Base-by-base conservation (phyloP, 2,329 filamentous ascomycete species). In the Exophiala spinifera region DNA sequence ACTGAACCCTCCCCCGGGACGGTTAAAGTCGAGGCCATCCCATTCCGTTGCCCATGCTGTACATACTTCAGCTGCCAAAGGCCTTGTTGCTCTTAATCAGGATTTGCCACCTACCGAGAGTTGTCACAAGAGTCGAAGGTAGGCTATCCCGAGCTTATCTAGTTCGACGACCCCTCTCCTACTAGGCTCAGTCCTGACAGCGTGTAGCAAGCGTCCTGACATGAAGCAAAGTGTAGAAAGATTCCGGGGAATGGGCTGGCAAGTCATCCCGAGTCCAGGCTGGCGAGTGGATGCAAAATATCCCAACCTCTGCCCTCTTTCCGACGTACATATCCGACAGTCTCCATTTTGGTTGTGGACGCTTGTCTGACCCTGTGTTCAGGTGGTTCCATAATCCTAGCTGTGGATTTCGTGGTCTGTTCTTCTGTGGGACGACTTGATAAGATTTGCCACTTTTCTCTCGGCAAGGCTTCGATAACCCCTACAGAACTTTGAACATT, bases 71-170 rank as follows among this genome's bases (percentile, higher is more conserved):
- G 17, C 21, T 49, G 20, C 42, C 36, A 39, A 28, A 11, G 14
- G 17, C n/a, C 34, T 37, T 31, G 36, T 4, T 15, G 13, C 8
- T 40, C 46, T 40, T 28, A 13, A 19, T 23, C 21, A n/a, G 43
- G 21, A 23, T 40, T 49, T 42, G 47, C 20, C 42, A 44, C 42
- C 10, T 8, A 11, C 5, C 19, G 47, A 23, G 21, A 49, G 36
- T 19, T 49, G 42, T 17, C 31, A 42, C 8, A 37, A 37, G 36
- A 31, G n/a, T 20, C 36, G 21, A 13, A 42, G 47, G 47, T 49
- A 49, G 36, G 47, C 36, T 49, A 42, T 42, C 39, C 36, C 47
- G 47, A 49, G 47, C 47, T 49, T 49, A 49, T 49, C 47, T 49
- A 28, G 34, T 17, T 23, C 20, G 39, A 17, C 8, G 36, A 15